Conservation (phyloP, 2,329 filamentous ascomycete genomes). For the Monosporascus sp. region DNA sequence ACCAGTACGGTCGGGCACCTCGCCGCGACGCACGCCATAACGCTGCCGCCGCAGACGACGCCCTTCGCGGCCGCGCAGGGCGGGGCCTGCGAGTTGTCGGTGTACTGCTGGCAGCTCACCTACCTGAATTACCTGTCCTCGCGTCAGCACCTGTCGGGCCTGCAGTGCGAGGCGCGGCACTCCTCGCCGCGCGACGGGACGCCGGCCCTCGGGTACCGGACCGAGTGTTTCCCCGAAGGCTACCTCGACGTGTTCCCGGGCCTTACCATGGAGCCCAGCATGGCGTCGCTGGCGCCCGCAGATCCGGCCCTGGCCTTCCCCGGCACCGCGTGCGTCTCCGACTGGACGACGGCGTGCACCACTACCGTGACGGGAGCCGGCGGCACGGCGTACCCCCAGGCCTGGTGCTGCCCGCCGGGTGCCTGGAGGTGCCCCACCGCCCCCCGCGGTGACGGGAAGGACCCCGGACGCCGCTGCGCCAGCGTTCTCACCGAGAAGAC, state of each 20-base stretch:
- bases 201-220: background rate
- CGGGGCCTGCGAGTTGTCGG: background rate
- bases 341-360: conserved; percentile 7
- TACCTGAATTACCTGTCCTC: background rate
- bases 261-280: background rate
- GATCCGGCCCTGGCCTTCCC: conserved; percentile 3
- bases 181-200: background rate
- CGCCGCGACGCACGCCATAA: background rate
- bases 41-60: background rate
- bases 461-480: conserved; percentile 1
- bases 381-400: conserved; percentile 1
- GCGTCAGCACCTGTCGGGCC: background rate
- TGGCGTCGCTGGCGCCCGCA: background rate
- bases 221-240: background rate
- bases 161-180: background rate
- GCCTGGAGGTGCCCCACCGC: background rate
- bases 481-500: conserved; percentile 4
- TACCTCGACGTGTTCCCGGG: background rate
- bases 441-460: background rate
- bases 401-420: conserved; percentile 8
- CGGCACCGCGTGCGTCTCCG: conserved; percentile 5
- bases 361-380: background rate
- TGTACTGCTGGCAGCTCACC: background rate
- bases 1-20: conserved; percentile 2
- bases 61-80: background rate